Base-by-base conservation (phyloP, 2,329 filamentous ascomycete genomes). In the Canariomyces notabilis region DNA sequence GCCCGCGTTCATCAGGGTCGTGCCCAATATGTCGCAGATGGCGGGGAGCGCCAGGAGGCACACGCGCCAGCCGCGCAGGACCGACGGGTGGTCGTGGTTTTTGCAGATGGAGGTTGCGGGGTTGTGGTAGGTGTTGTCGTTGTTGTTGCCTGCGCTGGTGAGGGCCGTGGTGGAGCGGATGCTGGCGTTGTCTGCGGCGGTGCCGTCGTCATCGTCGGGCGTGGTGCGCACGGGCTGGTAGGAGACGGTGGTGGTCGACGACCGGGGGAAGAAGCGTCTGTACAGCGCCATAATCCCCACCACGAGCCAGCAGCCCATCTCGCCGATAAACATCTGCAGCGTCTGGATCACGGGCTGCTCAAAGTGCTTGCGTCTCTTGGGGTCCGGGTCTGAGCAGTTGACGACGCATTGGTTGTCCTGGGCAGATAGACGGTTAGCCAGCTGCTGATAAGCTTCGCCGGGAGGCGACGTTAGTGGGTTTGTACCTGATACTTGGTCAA, bases 291-390 rank as follows among this genome's bases (percentile, higher is more conserved):
- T 82, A 40, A 77, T 60, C 18, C 85, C 82, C 35, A 97, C 78
- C 43, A 98, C 88, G 12, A 97, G 76, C 90, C 91, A 98, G 72
- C 89, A 95, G 53, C 89, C 91, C 77, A 88, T 86, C 67, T 98
- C 93, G 46, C 93, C 93, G 52, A 96, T 77, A 65, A 98, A 98
- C 93, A 98, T 98, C 67, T 97, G 93, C 1, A 89, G 82, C 53
- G 93, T 97, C 66, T 98, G 93, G 44, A 97, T 82, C 42, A 98
- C 90, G 15, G 93, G 93, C 64, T 97, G 91, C 66, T 96, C 89
- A 68, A 98, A 97, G 58, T 79, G 77, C 53, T 78, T 72, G 43
- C 80, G 84, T 55, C 84, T 78, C 49, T 75, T 76, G 8, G 80
- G 78, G 59, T 88, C 72, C 18, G 78, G 73, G 50, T 80, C 75